These are phyloP conservation scores for Lactarius hatsudake DNA, from an alignment of 768 basidiomycete genomes.

Conservation along the genomic window DNA sequence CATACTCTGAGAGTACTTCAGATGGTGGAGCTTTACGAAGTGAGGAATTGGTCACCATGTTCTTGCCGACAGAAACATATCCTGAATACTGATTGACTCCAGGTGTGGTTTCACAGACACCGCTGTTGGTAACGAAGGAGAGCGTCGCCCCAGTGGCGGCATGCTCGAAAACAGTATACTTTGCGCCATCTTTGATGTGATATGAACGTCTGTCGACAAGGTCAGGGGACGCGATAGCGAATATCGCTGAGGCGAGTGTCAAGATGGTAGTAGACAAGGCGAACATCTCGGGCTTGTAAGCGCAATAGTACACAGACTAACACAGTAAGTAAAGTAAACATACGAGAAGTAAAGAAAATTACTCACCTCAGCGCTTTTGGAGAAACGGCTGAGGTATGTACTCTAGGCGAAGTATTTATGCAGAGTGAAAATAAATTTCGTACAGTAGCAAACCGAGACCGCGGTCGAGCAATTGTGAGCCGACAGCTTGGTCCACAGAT, in stretches of 20 bases:
- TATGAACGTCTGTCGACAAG: slow-evolving; percentile 3
- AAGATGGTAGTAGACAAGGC: not conserved
- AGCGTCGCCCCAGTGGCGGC: not conserved
- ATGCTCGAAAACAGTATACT: not conserved
- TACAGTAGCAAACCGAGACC: no score
- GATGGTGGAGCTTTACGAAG: not conserved
- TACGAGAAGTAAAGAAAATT: no score
- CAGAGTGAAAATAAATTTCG: no score
- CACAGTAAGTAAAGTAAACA: no score
- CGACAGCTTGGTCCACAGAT: no score
- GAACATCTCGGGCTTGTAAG: not conserved
- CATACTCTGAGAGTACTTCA: not conserved
- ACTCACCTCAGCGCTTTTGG: no score
- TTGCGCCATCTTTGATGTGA: not conserved
- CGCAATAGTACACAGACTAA: no score
- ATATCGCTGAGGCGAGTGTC: not conserved
- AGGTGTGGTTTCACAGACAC: not conserved
- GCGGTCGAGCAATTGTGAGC: no score
- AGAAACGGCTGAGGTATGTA: no score
- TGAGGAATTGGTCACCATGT: not conserved
- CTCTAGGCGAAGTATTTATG: no score
- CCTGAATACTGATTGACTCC: slow-evolving; percentile 2
- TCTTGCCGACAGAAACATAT: not conserved
- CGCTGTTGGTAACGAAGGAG: not conserved
- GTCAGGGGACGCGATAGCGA: not conserved